phyloP scores from a whole-genome alignment of 176 grass and related monocot genomes.

The Bonia amplexicaulis region DNA sequence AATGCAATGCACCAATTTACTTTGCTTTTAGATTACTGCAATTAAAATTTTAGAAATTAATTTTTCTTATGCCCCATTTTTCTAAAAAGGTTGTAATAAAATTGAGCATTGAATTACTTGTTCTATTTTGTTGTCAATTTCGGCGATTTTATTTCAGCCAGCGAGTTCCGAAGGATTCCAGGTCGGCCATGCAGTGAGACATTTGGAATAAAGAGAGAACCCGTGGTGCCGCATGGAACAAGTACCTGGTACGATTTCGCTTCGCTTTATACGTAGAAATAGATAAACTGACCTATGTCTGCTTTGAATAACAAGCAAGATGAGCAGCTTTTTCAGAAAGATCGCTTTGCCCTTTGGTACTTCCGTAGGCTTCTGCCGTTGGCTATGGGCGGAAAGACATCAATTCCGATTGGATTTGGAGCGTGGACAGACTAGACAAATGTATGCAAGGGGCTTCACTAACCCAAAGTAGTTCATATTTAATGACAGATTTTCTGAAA shows the following conservation, averaged over 20 bases:
- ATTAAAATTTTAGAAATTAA: too few relatives aligned
- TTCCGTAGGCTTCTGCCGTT: slow-evolving; percentile 17
- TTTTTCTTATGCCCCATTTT: too few relatives aligned
- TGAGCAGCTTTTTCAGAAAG: slow-evolving; percentile 16
- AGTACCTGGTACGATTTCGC: slow-evolving; percentile 23
- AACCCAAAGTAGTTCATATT: slow-evolving; percentile 24
- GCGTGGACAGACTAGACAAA: slow-evolving; percentile 7
- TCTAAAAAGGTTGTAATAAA: not conserved
- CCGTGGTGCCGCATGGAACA: slow-evolving; percentile 24
- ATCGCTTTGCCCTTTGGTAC: not conserved
- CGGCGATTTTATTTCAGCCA: not conserved
- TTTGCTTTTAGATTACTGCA: too few relatives aligned
- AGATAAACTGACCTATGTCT: slow-evolving; percentile 21
- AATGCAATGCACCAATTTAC: too few relatives aligned
- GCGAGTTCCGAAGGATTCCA: not conserved
- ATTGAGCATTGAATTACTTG: not conserved
- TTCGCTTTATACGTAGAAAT: slow-evolving; percentile 15
- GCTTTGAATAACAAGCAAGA: slow-evolving; percentile 30
- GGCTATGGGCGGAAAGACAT: slow-evolving; percentile 13
- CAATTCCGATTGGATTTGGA: slow-evolving; percentile 27
- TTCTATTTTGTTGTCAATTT: not conserved
- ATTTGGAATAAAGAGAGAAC: slow-evolving; percentile 14
- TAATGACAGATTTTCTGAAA: slow-evolving; percentile 20
- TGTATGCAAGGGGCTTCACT: slow-evolving; percentile 23
- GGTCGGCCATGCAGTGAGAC: not conserved